These are phyloP conservation scores for Penicillium rolfsii DNA, from an alignment of 2,329 filamentous ascomycete species.

Conservation along the genomic window DNA sequence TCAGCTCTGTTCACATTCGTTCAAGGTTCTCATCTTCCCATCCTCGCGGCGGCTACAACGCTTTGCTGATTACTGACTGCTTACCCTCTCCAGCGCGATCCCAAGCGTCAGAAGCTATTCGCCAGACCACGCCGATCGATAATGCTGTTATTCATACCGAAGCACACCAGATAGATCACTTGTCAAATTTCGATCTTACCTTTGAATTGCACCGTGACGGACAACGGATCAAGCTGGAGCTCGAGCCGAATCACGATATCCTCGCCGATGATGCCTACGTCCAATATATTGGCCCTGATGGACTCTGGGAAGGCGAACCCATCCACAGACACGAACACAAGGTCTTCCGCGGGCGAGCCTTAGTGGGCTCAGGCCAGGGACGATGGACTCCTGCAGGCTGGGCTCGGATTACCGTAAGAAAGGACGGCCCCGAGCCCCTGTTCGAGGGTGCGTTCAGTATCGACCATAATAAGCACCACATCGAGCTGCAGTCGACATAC, in stretches of 20 bases:
- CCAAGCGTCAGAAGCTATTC: conserved; percentile 73
- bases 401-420: conserved; percentile 77
- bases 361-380: conserved; percentile 64
- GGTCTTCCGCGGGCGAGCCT: conserved; percentile 81
- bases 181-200: conserved; percentile 81
- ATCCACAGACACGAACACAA: conserved; percentile 75
- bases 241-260: conserved; percentile 91
- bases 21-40: conserved; percentile 16
- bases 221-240: conserved; percentile 73
- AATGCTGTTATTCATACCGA: conserved; percentile 77
- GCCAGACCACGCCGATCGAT: conserved; percentile 72
- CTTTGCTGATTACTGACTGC: conserved; percentile 1
- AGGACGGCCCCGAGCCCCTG: conserved; percentile 75
- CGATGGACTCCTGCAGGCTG: conserved; percentile 83
- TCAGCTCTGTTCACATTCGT: conserved; percentile 21
- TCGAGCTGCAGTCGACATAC: conserved; percentile 77
- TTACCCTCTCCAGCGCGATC: conserved; percentile 63
- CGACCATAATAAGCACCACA: conserved; percentile 79
- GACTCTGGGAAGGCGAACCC: conserved; percentile 67
- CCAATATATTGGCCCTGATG: conserved; percentile 72
- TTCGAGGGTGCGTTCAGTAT: conserved; percentile 91
- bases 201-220: conserved; percentile 72
- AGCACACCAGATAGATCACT: conserved; percentile 75
- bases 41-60: background rate
- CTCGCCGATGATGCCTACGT: conserved; percentile 75